Conservation (phyloP, 306 rosid genomes). For the Senna siamea region DNA sequence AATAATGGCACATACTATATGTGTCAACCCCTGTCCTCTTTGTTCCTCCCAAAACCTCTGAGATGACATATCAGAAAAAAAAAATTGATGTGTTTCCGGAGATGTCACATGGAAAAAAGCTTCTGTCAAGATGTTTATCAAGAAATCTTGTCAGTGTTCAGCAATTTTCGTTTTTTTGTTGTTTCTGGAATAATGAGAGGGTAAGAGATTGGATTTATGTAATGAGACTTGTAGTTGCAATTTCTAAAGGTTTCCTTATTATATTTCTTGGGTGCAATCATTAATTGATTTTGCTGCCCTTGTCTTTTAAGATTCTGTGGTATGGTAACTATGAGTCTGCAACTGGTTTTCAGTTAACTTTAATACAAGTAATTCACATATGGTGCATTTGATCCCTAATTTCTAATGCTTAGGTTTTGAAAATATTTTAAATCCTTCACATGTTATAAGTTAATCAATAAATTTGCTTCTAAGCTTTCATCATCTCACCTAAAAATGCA, state of each 20-base stretch:
- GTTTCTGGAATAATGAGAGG: background rate
- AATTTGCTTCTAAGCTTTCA: background rate
- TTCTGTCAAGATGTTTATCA: too few relatives aligned
- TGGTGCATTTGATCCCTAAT: constrained; percentile 22
- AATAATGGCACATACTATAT: background rate
- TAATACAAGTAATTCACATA: background rate
- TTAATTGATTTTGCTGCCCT: constrained; percentile 6
- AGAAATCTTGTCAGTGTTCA: background rate
- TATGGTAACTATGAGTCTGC: background rate
- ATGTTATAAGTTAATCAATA: too few relatives aligned
- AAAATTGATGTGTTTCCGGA: background rate
- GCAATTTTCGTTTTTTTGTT: background rate
- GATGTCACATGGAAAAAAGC: background rate
- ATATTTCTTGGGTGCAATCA: background rate
- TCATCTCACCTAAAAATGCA: background rate
- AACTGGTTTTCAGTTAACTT: constrained; percentile 4
- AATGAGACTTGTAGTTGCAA: background rate
- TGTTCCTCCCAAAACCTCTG: too few relatives aligned
- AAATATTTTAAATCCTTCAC: constrained; percentile 18
- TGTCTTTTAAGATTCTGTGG: background rate
- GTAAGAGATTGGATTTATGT: background rate
- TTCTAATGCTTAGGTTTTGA: constrained; percentile 13
- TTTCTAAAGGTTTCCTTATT: background rate
- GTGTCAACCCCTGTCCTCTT: background rate
- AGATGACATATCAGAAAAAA: background rate